A percentile compares a stretch with the other conserved stretches of the same genome.
These are phyloP conservation scores for Claviceps fusiformis DNA, from an alignment of 2,329 filamentous ascomycete species.

Conservation along the genomic window DNA sequence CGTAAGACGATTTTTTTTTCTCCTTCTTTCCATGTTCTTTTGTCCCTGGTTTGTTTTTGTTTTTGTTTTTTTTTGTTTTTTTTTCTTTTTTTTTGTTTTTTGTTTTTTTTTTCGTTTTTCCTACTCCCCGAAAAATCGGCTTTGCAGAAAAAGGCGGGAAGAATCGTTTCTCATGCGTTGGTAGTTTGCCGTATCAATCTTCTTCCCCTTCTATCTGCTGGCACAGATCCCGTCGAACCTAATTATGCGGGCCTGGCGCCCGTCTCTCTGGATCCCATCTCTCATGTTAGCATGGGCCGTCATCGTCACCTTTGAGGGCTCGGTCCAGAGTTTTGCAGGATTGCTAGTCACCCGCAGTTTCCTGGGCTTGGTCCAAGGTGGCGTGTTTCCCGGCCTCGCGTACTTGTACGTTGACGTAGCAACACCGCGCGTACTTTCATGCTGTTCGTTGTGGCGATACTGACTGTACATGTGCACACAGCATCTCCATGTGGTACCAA, in stretches of 20 bases:
- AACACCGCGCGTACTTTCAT: not conserved
- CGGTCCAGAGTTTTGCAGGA: constrained; percentile 34
- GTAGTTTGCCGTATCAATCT: constrained; percentile 32
- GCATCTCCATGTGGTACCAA: constrained; percentile 44
- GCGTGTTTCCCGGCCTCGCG: constrained; percentile 48
- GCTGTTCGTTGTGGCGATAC: not conserved
- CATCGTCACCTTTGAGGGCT: constrained; percentile 34
- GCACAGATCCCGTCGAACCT: constrained; percentile 44
- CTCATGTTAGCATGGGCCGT: constrained; percentile 41
- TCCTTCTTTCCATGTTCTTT: not conserved
- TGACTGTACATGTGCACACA: constrained; percentile 4
- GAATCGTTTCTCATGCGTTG: not conserved
- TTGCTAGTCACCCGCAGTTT: constrained; percentile 34
- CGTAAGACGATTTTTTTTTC: constrained; percentile 6
- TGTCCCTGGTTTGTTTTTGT: not conserved
- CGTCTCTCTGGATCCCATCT: constrained; percentile 36
- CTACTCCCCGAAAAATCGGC: too few species aligned
- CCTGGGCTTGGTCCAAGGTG: constrained; percentile 39
- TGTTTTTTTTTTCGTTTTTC: too few species aligned
- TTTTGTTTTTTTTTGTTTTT: too few species aligned
- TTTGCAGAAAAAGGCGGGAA: not conserved
- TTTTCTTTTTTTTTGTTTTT: too few species aligned
- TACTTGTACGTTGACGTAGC: constrained; percentile 28
- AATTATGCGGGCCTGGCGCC: constrained; percentile 39
- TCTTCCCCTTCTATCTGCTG: constrained; percentile 39